A percentile compares a stretch with the other conserved stretches of the same genome.
phyloP scores from a whole-genome alignment of 257 asterid species.

The Forsythia suspensa region DNA sequence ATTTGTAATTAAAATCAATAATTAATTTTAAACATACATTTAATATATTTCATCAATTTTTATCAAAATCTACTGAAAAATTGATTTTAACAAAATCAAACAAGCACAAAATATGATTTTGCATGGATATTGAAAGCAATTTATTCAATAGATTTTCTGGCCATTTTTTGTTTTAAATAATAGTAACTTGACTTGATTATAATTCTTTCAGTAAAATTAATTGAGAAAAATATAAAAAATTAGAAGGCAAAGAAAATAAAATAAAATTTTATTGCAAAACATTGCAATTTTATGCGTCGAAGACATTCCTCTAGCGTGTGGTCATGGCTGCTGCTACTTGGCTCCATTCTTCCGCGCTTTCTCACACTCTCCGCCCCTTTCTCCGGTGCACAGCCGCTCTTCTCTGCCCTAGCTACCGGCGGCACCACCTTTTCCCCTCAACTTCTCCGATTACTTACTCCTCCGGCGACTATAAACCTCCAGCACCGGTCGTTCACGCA shows the following conservation, averaged over 20 bases:
- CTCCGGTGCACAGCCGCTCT: constrained; percentile 27
- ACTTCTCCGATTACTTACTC: constrained; percentile 11
- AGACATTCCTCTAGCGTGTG: background rate
- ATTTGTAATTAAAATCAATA: too few relatives aligned
- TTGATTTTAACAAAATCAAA: too few relatives aligned
- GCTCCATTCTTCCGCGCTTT: constrained; percentile 35
- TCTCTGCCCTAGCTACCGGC: constrained; percentile 17
- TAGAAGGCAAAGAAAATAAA: background rate
- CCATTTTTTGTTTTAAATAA: too few relatives aligned
- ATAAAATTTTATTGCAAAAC: background rate
- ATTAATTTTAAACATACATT: too few relatives aligned
- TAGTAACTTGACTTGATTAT: too few relatives aligned
- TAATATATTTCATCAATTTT: too few relatives aligned
- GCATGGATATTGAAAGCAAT: too few relatives aligned
- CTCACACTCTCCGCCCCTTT: constrained; percentile 31
- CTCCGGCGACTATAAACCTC: constrained; percentile 21
- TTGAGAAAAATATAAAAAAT: background rate
- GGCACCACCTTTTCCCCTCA: constrained; percentile 20
- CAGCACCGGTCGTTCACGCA: constrained; percentile 31
- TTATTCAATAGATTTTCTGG: too few relatives aligned
- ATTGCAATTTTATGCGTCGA: background rate
- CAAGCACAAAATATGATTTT: too few relatives aligned
- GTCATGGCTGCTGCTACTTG: constrained; percentile 50
- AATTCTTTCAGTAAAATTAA: too few relatives aligned
- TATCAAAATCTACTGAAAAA: too few relatives aligned